Conservation (phyloP, 139 green algal genomes). For the Chlorokybus atmophyticus region DNA sequence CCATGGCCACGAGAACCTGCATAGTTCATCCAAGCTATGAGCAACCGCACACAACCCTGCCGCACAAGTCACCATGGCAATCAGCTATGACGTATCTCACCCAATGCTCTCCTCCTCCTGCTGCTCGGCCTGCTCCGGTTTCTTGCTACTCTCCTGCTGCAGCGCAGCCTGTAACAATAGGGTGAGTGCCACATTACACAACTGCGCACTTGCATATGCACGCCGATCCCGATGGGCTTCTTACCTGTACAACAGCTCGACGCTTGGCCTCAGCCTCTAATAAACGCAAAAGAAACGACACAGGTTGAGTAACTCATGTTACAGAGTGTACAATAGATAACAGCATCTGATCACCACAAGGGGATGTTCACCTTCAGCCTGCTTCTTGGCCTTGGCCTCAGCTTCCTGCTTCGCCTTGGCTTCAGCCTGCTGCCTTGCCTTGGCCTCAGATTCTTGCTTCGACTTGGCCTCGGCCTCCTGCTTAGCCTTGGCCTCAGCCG, state of each 20-base stretch:
- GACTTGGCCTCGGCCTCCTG: neutral
- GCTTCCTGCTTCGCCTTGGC: neutral
- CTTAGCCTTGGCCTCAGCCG: constrained; percentile 5
- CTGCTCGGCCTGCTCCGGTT: neutral
- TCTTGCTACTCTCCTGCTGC: constrained; percentile 1
- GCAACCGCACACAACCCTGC: neutral
- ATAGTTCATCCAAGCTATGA: neutral
- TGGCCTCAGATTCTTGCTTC: constrained; percentile 9
- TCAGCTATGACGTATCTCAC: too few relatives aligned
- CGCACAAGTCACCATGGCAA: too few relatives aligned
- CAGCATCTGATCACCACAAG: too few relatives aligned
- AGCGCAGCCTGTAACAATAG: neutral
- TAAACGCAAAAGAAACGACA: too few relatives aligned
- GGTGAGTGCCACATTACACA: neutral
- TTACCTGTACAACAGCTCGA: too few relatives aligned
- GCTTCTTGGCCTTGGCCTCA: neutral
- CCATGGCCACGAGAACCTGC: neutral
- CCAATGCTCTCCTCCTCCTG: too few relatives aligned
- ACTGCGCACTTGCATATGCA: too few relatives aligned
- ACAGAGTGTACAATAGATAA: too few relatives aligned
- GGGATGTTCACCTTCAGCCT: too few relatives aligned
- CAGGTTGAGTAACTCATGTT: too few relatives aligned
- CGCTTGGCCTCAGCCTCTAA: too few relatives aligned
- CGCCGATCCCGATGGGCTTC: too few relatives aligned
- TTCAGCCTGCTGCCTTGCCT: constrained; percentile 4